Percentiles rank a stretch among this genome's conserved stretches.
phyloP scores from a whole-genome alignment of 805 yeast genomes.

The Metschnikowia colocasiae region DNA sequence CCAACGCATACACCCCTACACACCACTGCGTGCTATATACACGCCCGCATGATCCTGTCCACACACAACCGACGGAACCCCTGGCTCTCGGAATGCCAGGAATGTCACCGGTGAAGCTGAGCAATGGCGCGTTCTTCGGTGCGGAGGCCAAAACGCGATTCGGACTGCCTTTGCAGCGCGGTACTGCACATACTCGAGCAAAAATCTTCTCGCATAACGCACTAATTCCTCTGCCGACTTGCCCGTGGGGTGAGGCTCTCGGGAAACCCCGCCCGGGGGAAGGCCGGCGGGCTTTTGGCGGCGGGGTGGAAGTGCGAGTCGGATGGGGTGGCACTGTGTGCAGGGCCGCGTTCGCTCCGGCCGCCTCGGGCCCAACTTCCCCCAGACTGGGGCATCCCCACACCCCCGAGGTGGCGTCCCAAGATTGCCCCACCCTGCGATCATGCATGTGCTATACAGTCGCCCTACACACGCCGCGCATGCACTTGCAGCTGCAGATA shows the following conservation, averaged over 20 bases:
- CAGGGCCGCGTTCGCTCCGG: not conserved
- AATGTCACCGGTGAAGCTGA: no score
- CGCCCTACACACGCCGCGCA: not conserved
- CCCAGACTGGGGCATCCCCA: not conserved
- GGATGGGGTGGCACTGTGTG: no score
- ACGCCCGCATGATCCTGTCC: no score
- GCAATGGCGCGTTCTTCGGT: not conserved
- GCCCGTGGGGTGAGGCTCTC: not conserved
- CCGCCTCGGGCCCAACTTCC: no score
- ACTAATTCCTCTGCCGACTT: not conserved
- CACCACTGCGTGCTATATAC: no score
- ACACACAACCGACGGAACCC: no score
- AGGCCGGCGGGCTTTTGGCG: no score
- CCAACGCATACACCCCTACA: no score
- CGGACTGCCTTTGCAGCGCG: not conserved
- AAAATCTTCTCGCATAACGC: not conserved
- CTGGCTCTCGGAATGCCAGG: not conserved
- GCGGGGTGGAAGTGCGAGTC: no score
- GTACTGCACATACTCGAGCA: not conserved
- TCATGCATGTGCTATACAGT: not conserved
- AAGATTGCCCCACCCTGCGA: slow-evolving; percentile 4
- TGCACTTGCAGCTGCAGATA: not conserved
- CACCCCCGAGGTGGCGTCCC: not conserved
- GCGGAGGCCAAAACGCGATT: not conserved
- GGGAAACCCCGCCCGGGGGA: no score